Conservation (phyloP, 495 filamentous ascomycete genomes). For the Delitschia confertaspora region DNA sequence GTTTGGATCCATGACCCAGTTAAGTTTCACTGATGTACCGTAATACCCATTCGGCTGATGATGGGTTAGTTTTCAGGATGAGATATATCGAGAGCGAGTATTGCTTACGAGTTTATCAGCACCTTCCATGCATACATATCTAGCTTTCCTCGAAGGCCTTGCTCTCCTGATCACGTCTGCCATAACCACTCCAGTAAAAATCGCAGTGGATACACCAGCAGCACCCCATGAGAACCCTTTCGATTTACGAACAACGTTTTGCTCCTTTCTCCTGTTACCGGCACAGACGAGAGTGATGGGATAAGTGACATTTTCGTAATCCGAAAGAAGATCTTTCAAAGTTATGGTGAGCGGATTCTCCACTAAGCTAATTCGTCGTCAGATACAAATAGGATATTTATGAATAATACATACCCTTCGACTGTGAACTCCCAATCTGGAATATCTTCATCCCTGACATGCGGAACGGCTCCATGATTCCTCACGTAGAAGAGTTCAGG, state of each 20-base stretch:
- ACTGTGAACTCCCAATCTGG: constrained; percentile 77
- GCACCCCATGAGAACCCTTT: constrained; percentile 97
- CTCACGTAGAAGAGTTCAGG: constrained; percentile 95
- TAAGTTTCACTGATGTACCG: constrained; percentile 79
- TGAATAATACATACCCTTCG: constrained; percentile 52
- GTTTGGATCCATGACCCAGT: constrained; percentile 80
- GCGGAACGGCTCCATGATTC: constrained; percentile 84
- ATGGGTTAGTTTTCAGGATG: constrained; percentile 13
- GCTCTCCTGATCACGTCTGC: constrained; percentile 62
- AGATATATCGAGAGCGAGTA: not conserved
- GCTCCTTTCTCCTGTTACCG: constrained; percentile 89
- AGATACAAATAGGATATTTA: constrained; percentile 14
- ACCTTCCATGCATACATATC: constrained; percentile 89
- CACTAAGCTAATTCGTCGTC: constrained; percentile 48
- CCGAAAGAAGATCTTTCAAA: constrained; percentile 61
- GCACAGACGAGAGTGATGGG: constrained; percentile 91
- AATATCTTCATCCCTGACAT: constrained; percentile 62
- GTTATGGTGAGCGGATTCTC: constrained; percentile 65
- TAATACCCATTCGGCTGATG: constrained; percentile 76
- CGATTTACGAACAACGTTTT: constrained; percentile 83
- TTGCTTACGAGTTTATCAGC: constrained; percentile 64
- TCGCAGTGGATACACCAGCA: constrained; percentile 76
- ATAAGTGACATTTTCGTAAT: constrained; percentile 77
- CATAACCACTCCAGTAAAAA: constrained; percentile 82
- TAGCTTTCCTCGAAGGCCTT: constrained; percentile 59